Conservation (phyloP, 2,329 filamentous ascomycete genomes). For the Ramichloridium luteum region DNA sequence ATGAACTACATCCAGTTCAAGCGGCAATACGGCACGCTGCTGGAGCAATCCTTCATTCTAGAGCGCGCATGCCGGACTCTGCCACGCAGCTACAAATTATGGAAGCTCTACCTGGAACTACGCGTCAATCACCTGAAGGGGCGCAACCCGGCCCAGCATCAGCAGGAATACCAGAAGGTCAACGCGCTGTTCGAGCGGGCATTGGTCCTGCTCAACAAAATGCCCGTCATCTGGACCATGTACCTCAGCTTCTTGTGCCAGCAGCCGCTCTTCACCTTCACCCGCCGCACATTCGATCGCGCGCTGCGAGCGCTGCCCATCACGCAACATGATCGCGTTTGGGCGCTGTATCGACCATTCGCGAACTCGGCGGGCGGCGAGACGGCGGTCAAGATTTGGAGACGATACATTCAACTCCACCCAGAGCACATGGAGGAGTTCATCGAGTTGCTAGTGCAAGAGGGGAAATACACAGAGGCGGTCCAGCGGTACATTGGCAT, state of each 20-base stretch:
- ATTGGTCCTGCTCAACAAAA: conserved; percentile 89
- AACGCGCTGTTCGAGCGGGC: conserved; percentile 90
- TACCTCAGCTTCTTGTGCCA: conserved; percentile 82
- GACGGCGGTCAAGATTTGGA: conserved; percentile 87
- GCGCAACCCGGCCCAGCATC: conserved; percentile 70
- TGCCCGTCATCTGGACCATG: conserved; percentile 98
- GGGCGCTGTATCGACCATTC: conserved; percentile 82
- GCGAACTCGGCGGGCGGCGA: conserved; percentile 81
- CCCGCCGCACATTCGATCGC: conserved; percentile 79
- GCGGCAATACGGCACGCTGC: conserved; percentile 65
- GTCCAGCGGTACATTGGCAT: conserved; percentile 84
- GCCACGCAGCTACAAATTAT: conserved; percentile 92
- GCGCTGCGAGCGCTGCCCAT: conserved; percentile 83
- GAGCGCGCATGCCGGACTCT: conserved; percentile 83
- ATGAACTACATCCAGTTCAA: conserved; percentile 90
- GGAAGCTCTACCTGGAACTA: conserved; percentile 92
- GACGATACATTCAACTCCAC: conserved; percentile 91
- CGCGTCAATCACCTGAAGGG: conserved; percentile 54
- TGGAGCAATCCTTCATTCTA: conserved; percentile 78
- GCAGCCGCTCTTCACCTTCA: conserved; percentile 82
- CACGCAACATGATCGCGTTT: conserved; percentile 91
- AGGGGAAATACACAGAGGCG: conserved; percentile 78
- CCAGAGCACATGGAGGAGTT: conserved; percentile 93
- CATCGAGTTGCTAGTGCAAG: conserved; percentile 74
- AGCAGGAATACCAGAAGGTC: conserved; percentile 78